Base-by-base conservation (phyloP, 2,329 filamentous ascomycete genomes). In the Arthrobotrys sinensis region DNA sequence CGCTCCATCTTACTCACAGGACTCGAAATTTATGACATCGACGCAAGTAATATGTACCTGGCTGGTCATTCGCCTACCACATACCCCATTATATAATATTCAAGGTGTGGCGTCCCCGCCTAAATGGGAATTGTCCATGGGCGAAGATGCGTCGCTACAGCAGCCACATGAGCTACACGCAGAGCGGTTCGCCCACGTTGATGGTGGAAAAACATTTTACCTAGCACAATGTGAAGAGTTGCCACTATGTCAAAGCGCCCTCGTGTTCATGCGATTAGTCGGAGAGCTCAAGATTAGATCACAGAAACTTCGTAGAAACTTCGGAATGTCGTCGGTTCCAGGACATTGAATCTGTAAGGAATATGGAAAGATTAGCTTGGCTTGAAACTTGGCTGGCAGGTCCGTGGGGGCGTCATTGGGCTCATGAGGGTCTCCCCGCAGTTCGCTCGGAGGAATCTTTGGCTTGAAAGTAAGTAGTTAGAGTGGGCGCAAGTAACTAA, bases 51-150 rank as follows among this genome's bases (percentile, higher is more conserved):
- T 21, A 62, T 55, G 14, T 36, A 14, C 40, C n/a, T 45, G n/a
- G 28, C 50, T 4, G 14, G 24, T 11, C 12, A 43, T n/a, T 43
- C 55, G 21, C 40, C 28, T 43, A 60, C 5, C n/a, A 21, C 11
- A 5, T 45, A 4, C 55, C 57, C 24, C 50, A 16, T 52, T 53
- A 21, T 53, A 63, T 16, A 45, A 43, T 32, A 21, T 36, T 50
- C 63, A 52, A 66, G 46, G 63, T 66, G 63, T 66, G 63, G 63
- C 63, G 63, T 8, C 63, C n/a, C 63, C 43, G 63, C 63, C 32
- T 66, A 66, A 65, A 66, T 53, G 32, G 46, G 1, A 53, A 40
- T 66, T 40, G 6, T 12, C 34, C 45, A 53, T 50, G n/a, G 46
- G 45, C 10, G 11, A 19, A 19, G 21, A 34, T 21, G 19, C 8